Evolutionary conservation across 2,329 filamentous ascomycete species (phyloP).

Genomic region (Trichoderma sp.): DNA sequence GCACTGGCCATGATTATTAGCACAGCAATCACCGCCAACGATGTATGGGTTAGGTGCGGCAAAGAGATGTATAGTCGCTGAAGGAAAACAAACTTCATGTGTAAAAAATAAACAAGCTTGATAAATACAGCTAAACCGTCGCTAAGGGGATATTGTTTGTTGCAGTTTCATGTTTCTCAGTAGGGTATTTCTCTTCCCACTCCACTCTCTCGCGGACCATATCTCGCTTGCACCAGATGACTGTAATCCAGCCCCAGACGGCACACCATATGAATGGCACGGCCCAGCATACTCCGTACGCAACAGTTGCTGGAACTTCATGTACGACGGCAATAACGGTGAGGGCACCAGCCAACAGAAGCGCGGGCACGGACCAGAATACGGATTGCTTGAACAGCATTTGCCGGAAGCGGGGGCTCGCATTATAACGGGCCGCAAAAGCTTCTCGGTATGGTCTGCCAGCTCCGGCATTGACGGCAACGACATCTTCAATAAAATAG

Average conservation of each 20-base stretch:
- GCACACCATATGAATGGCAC: conserved; percentile 43
- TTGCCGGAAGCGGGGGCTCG: conserved; percentile 44
- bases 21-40: conserved; percentile 17
- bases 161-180: conserved; percentile 5
- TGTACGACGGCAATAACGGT: conserved; percentile 42
- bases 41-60: conserved; percentile 6
- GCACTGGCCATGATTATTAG: conserved; percentile 53
- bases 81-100: background rate
- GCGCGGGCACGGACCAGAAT: conserved; percentile 45
- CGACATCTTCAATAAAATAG: conserved; percentile 67
- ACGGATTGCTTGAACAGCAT: conserved; percentile 45
- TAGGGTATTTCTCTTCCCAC: conserved; percentile 35
- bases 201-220: conserved; percentile 43
- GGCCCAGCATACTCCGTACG: conserved; percentile 44
- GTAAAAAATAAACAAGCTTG: conserved; percentile 2
- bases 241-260: conserved; percentile 40
- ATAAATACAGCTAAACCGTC: conserved; percentile 9
- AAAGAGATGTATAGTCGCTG: background rate
- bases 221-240: conserved; percentile 41
- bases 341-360: conserved; percentile 41
- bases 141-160: conserved; percentile 4
- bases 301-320: conserved; percentile 39
- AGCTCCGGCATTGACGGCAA: conserved; percentile 66
- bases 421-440: conserved; percentile 44
- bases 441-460: conserved; percentile 47